Base-by-base conservation (phyloP, 139 green algal genomes). In the Tetraselmis chui region DNA sequence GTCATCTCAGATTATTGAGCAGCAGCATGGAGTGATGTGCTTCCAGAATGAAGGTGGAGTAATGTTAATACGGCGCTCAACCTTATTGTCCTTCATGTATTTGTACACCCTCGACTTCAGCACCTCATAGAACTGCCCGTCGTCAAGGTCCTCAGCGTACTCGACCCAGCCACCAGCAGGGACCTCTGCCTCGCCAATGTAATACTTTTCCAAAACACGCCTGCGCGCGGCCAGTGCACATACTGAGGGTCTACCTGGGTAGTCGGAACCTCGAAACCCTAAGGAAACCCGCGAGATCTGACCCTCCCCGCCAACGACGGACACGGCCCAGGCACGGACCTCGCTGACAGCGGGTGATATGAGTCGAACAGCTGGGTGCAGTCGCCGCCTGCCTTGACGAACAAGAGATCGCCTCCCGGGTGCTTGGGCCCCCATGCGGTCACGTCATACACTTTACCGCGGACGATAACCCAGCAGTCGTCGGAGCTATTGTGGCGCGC, bases 321-420 rank as follows among this genome's bases (percentile, higher is more conserved):
- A 67, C 45, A 67, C 45, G 45, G 45, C 45, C 18, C 45, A 67
- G 45, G 45, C 45, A 67, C 45, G 45, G 11, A 89, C 88, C 83
- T 86, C 0, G 82, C 85, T 22, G 30, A 79, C 22, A 86, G 45
- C n/a, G 90, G 89, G 77, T 95, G 91, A 76, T 95, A 95, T 1
- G 87, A 89, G 32, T 95, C 89, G 84, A 95, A 95, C 2, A 95
- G 85, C 74, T 91, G 84, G 11, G 91, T 92, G 85, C 85, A 91
- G 75, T 95, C 91, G 1, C 85, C 76, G 23, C 91, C 91, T 0
- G 90, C 89, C 24, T 89, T 90, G 24, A 94, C 84, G 45, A 85
- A 91, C 32, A 95, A 93, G 79, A 95, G 82, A 75, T 79, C 83
- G 30, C 91, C 91, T 25, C 91, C 91, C 2, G 91, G 91, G 79